Conservation (phyloP, 1,284 basidiomycete genomes). For the Butyriboletus pseudospeciosus region DNA sequence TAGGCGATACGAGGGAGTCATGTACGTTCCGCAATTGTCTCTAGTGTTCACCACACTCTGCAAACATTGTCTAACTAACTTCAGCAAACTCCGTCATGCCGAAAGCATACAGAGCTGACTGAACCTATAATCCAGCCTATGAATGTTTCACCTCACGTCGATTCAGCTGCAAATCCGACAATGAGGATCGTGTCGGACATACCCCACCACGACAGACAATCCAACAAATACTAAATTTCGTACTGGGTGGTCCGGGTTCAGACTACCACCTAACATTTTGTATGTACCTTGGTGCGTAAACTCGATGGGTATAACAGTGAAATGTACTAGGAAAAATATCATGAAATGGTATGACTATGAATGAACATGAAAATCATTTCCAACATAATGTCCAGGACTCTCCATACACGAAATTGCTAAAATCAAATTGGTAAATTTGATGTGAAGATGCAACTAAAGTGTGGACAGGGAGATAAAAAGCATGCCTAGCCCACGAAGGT, state of each 20-base stretch:
- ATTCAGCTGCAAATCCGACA: no score
- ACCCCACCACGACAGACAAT: no score
- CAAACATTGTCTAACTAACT: no score
- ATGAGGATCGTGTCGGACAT: no score
- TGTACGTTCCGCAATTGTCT: no score
- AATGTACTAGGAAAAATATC: not conserved
- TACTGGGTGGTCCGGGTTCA: no score
- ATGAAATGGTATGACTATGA: not conserved
- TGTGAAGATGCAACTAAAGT: constrained; percentile 11
- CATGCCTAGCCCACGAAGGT: constrained; percentile 18
- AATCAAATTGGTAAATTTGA: constrained; percentile 12
- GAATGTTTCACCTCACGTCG: not conserved
- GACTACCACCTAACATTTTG: no score
- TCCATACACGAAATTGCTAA: constrained; percentile 7
- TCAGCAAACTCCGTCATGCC: not conserved
- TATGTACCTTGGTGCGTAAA: constrained; percentile 37
- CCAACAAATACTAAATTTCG: no score
- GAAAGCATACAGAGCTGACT: not conserved
- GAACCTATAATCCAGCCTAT: not conserved
- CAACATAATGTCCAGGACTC: constrained; percentile 22
- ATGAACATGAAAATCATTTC: constrained; percentile 11
- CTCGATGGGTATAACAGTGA: not conserved
- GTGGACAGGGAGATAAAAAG: constrained; percentile 16
- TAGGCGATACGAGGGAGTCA: no score
- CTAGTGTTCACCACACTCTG: no score